Base-by-base conservation (phyloP, 2,329 filamentous ascomycete species). In the Teratosphaeria pseudoeucalypti region DNA sequence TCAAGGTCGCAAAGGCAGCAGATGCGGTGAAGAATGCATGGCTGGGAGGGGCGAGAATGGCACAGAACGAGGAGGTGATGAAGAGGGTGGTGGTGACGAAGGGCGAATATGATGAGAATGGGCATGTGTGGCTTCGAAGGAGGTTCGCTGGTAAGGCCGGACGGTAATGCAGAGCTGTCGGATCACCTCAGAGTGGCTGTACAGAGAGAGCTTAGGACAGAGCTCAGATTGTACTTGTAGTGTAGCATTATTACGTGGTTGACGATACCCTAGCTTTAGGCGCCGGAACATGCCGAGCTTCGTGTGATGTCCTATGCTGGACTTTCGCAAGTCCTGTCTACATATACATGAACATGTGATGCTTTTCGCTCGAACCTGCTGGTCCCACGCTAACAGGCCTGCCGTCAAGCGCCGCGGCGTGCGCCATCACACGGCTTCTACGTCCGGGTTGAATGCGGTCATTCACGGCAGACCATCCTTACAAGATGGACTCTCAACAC, bases 31-130 rank as follows among this genome's bases (percentile, higher is more conserved):
- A 84, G 27, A 89, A 86, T 64, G 90, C 88, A 0, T 99, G 92
- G 92, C 76, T 85, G 12, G 94, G 94, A 16, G 92, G 86, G n/a
- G 88, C 88, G 26, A 82, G 85, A 60, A 78, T 96, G 59, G 90
- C 90, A 0, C 82, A 77, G 56, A 85, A 92, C 67, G 79, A 80
- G 52, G 80, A 88, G 47, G 78, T 78, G 56, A 64, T 95, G 57
- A 81, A 85, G 61, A 81, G 81, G 55, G 74, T 91, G 12, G 81
- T 85, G 1, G 88, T 96, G n/a, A 94, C 89, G 0, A 90, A 89
- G 71, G 82, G 88, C 62, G 90, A 99, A 70, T 99, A 99, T 72
- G 85, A 94, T 57, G 94, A 99, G 73, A 76, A 91, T 69, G 94
- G 94, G n/a, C 67, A 70, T 54, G 62, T 63, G 12, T 74, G 72